Evolutionary conservation across 306 rosid species (phyloP), one percentile per base, ranked within the genome.

Genomic region (Biancaea sappan): DNA sequence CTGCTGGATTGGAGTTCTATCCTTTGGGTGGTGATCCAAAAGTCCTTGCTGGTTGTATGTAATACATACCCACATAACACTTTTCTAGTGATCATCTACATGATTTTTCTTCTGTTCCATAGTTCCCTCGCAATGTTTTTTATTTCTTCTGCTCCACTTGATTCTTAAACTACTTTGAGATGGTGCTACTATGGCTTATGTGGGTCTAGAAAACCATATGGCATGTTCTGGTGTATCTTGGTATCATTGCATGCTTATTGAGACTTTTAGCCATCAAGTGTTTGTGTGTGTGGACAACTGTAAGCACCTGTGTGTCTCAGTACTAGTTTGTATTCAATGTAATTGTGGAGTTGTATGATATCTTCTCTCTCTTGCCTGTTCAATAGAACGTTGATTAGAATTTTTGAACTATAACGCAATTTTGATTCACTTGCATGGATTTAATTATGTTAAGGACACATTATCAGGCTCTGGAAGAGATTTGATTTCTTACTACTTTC

Each of bases 41-140:
- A 81, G 84, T 95, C 69, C 98, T 95, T 79, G 99, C 99, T 64
- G 97, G 98, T 50, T 95, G 99, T 95, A 95, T 54, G 99, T 95
- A 81, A 82, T 84, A 68, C 22, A 67, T 79, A 82, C 81, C 76
- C 24, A 28, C 72, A 21, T 32, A 40, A 71, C 12, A 69, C 8
- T 71, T 79, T 77, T 64, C 53, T 67, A 41, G 54, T 72, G 19
- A 26, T 46, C 26, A 50, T 40, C 16, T 63, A 40, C 68, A 22
- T 75, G 61, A 26, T 69, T 51, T n/a, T 62, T 59, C 46, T 63
- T 54, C 61, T 66, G 31, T 26, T 12, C 57, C 67, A 35, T 75
- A 16, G 24, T 58, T 16, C 19, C 40, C 35, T 64, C 26, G 24
- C 37, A 32, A 32, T 41, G 22, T 19, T 43, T 59, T 66, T 26